Evolutionary conservation across 2,329 filamentous ascomycete species (phyloP).

Genomic region (Diaporthe australafricana): DNA sequence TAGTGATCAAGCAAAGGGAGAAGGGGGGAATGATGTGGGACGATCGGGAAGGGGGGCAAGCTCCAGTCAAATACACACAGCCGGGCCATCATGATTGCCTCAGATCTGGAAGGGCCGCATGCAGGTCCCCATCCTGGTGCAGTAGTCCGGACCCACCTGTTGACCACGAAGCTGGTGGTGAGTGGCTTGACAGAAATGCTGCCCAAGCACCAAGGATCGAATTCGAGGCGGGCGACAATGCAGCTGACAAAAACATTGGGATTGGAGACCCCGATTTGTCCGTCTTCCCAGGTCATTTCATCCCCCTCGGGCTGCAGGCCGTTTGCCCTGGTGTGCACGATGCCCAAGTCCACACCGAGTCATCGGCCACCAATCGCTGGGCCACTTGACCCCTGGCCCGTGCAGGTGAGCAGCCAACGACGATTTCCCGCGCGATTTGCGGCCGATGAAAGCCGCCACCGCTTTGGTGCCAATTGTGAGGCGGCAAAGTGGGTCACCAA

Average conservation of each 20-base stretch:
- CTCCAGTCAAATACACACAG: conserved; percentile 33
- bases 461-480: no score
- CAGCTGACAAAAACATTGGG: conserved; percentile 16
- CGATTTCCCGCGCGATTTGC: conserved; percentile 27
- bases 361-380: conserved; percentile 19
- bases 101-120: conserved; percentile 33
- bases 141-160: conserved; percentile 29
- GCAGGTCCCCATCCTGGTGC: conserved; percentile 31
- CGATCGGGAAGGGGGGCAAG: conserved; percentile 3
- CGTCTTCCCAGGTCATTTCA: neutral
- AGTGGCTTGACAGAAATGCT: neutral
- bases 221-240: conserved; percentile 14
- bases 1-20: conserved; percentile 40
- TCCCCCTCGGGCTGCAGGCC: conserved; percentile 17
- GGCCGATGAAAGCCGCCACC: conserved; percentile 23
- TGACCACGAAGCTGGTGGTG: neutral
- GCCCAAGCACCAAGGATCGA: neutral
- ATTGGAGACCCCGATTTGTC: conserved; percentile 4
- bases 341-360: conserved; percentile 16
- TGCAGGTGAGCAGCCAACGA: conserved; percentile 30
- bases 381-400: neutral
- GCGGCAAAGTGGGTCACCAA: conserved; percentile 22
- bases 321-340: conserved; percentile 6
- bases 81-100: conserved; percentile 35
- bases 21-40: conserved; percentile 39